A percentile compares a stretch with the other conserved stretches of the same genome.
These are phyloP conservation scores for Pichia kudriavzevii DNA, from an alignment of 1,139 yeast genomes.

Conservation along the genomic window DNA sequence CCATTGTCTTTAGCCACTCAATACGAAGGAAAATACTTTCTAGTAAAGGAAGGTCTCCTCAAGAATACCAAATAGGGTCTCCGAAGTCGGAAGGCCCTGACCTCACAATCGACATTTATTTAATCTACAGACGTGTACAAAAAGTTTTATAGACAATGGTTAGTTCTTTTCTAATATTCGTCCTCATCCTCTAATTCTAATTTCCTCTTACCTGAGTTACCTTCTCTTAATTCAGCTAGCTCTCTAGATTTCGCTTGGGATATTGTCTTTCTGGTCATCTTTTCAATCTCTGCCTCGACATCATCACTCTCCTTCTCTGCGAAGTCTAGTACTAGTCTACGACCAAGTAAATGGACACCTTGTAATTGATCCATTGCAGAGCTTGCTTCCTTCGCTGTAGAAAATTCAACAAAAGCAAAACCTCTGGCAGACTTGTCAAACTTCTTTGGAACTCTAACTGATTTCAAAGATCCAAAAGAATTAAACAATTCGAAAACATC, in stretches of 20 bases:
- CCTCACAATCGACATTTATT: too few species aligned
- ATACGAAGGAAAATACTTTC: slow-evolving; percentile 29
- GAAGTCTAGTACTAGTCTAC: slow-evolving; percentile 90
- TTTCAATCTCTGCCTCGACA: slow-evolving; percentile 84
- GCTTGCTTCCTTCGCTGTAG: slow-evolving; percentile 85
- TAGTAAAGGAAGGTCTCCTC: slow-evolving; percentile 34
- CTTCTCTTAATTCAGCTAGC: slow-evolving; percentile 60
- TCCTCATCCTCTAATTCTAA: slow-evolving; percentile 32
- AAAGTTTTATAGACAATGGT: too few species aligned
- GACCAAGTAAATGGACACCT: slow-evolving; percentile 95
- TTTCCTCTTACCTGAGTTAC: slow-evolving; percentile 60
- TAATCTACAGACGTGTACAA: too few species aligned
- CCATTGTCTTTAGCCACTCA: slow-evolving; percentile 28
- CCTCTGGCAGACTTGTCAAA: slow-evolving; percentile 95
- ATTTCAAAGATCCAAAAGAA: slow-evolving; percentile 87
- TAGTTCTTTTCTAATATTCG: slow-evolving; percentile 16
- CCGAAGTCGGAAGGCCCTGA: too few species aligned
- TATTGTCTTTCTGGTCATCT: slow-evolving; percentile 79
- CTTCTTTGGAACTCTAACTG: slow-evolving; percentile 94
- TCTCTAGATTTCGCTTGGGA: slow-evolving; percentile 76
- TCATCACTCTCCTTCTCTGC: slow-evolving; percentile 78
- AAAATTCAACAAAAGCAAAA: slow-evolving; percentile 93
- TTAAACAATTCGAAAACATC: slow-evolving; percentile 88
- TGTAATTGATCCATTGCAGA: slow-evolving; percentile 90
- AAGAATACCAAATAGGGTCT: slow-evolving; percentile 24